phyloP scores from a whole-genome alignment of 2,329 filamentous ascomycete species.

The Daldinia sp. region DNA sequence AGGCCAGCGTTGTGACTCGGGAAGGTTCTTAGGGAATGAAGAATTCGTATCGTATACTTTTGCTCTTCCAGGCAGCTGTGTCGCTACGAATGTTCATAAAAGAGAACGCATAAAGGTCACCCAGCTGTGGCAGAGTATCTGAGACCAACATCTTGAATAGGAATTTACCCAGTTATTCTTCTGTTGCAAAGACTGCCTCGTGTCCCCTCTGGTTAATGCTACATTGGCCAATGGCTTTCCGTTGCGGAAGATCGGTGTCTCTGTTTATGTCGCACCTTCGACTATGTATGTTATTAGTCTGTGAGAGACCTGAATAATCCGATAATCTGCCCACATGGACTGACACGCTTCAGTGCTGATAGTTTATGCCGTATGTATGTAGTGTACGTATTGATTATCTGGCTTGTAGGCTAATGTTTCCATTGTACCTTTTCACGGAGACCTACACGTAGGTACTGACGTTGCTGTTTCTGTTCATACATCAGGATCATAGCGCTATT shows the following conservation, averaged over 20 bases:
- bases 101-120: conserved; percentile 42
- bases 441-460: conserved; percentile 23
- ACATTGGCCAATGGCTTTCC: conserved; percentile 39
- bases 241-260: conserved; percentile 45
- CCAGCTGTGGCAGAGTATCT: conserved; percentile 39
- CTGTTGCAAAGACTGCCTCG: conserved; percentile 50
- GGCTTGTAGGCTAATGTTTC: conserved; percentile 15
- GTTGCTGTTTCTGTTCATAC: conserved; percentile 30
- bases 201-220: conserved; percentile 47
- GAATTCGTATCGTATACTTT: conserved; percentile 18
- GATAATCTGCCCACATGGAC: conserved; percentile 45
- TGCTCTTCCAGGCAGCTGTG: conserved; percentile 17
- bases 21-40: conserved; percentile 26
- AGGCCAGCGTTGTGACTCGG: conserved; percentile 26
- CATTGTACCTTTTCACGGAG: background rate
- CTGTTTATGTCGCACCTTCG: conserved; percentile 45
- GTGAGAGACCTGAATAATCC: conserved; percentile 24
- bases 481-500: conserved; percentile 27
- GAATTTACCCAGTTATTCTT: conserved; percentile 44
- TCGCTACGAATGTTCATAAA: conserved; percentile 15
- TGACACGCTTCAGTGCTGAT: conserved; percentile 23
- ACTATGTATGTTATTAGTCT: conserved; percentile 29
- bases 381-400: conserved; percentile 14
- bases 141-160: conserved; percentile 42
- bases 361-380: conserved; percentile 35